Conservation (phyloP, 1,139 yeast genomes). For the Ogataea hybrid region DNA sequence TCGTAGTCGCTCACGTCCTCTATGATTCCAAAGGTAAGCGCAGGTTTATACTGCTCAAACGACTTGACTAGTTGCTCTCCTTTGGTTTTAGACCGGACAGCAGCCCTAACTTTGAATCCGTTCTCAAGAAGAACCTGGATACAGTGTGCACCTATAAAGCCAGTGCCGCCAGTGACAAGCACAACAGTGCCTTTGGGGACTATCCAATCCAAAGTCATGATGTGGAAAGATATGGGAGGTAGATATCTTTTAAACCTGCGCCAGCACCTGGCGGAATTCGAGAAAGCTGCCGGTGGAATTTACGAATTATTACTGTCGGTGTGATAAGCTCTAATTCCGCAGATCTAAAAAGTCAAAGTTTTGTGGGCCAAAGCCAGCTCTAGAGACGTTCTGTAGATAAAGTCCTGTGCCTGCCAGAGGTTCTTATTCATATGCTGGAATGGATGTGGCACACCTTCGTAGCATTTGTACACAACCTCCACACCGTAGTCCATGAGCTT, state of each 20-base stretch:
- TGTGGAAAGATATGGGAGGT: too few relatives aligned
- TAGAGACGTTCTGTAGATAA: slow-evolving; percentile 17
- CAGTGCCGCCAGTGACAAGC: too few relatives aligned
- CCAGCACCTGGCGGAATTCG: neutral
- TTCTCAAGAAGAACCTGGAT: slow-evolving; percentile 27
- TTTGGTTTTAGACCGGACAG: slow-evolving; percentile 19
- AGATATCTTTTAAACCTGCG: too few relatives aligned
- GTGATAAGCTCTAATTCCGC: neutral
- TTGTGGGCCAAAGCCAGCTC: slow-evolving; percentile 20
- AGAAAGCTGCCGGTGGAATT: neutral
- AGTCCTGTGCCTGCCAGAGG: slow-evolving; percentile 18
- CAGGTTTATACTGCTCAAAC: slow-evolving; percentile 14
- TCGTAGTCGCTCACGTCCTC: slow-evolving; percentile 12
- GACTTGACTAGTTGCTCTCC: slow-evolving; percentile 16
- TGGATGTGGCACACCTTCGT: slow-evolving; percentile 32
- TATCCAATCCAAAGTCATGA: too few relatives aligned
- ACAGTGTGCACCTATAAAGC: too few relatives aligned
- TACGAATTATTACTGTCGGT: neutral
- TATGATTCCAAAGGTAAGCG: slow-evolving; percentile 8
- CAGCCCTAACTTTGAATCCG: slow-evolving; percentile 20
- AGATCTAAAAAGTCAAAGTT: slow-evolving; percentile 8
- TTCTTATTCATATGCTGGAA: slow-evolving; percentile 26
- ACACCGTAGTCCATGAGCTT: slow-evolving; percentile 28
- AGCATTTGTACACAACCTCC: slow-evolving; percentile 25
- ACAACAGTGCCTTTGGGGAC: too few relatives aligned